These are phyloP conservation scores for Triticum aestivum DNA, from an alignment of 176 grass and related monocot genomes.

Conservation along the genomic window IWGSC_CS_RefSeq_v2.1 NC_057812.1:594490210-594490709, in stretches of 20 bases:
- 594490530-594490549: conserved; percentile 19
- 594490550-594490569: conserved; percentile 9
- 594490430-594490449: conserved; percentile 12
- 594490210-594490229: fast-evolving
- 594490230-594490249: too few relatives aligned
- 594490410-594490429: not conserved
- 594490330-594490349: conserved; percentile 33
- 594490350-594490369: conserved; percentile 36
- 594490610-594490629: conserved; percentile 43
- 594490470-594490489: conserved; percentile 40
- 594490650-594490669: not conserved
- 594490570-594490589: not conserved
- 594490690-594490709: not conserved
- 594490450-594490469: not conserved
- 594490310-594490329: conserved; percentile 33
- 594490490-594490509: not conserved
- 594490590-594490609: conserved; percentile 31
- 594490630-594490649: conserved; percentile 28
- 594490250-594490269: too few relatives aligned
- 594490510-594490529: conserved; percentile 27
- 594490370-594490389: conserved; percentile 43
- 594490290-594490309: conserved; percentile 26
- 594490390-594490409: conserved; percentile 21
- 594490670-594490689: conserved; percentile 35
- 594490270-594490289: not conserved